A percentile compares a stretch with the other conserved stretches of the same genome.
Evolutionary conservation across 2,329 filamentous ascomycete species (phyloP).

Genomic region (Sclerotinia spermophila): DNA sequence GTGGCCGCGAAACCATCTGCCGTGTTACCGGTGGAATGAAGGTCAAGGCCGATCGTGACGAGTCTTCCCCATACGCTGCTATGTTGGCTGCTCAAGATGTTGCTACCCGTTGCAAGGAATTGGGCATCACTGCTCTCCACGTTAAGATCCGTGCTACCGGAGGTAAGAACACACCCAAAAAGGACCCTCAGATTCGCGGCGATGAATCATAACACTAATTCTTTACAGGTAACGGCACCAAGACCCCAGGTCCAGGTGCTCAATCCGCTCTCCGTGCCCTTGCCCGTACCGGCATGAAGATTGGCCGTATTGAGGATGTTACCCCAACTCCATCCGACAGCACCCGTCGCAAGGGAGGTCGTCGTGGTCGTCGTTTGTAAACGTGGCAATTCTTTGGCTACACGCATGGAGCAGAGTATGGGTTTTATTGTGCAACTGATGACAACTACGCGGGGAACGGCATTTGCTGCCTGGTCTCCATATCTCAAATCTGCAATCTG

Average conservation of each 20-base stretch:
- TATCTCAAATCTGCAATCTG: constrained; percentile 38
- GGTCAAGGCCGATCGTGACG: constrained; percentile 99
- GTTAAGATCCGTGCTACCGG: constrained; percentile 99
- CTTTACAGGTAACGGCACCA: constrained; percentile 85
- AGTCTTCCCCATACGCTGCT: constrained; percentile 98
- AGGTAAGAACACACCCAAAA: constrained; percentile 53
- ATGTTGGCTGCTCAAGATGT: constrained; percentile 99
- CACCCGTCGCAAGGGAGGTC: constrained; percentile 99
- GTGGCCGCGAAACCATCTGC: constrained; percentile 99
- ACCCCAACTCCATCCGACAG: constrained; percentile 99
- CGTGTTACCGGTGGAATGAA: constrained; percentile 99
- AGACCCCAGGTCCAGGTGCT: constrained; percentile 98
- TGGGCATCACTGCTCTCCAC: constrained; percentile 93
- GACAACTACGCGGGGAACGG: constrained; percentile 72
- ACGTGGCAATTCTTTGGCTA: constrained; percentile 17
- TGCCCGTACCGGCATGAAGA: constrained; percentile 99
- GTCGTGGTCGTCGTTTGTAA: constrained; percentile 99
- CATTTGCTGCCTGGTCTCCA: constrained; percentile 61
- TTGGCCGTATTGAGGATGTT: constrained; percentile 98
- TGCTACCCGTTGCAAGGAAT: constrained; percentile 81
- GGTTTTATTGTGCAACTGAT: constrained; percentile 54
- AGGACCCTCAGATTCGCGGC: not conserved
- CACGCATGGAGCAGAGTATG: constrained; percentile 34
- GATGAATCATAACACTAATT: constrained; percentile 16
- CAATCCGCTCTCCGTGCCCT: constrained; percentile 98